phyloP scores from a whole-genome alignment of 306 rosid species.

The Medicago lupulina region DNA sequence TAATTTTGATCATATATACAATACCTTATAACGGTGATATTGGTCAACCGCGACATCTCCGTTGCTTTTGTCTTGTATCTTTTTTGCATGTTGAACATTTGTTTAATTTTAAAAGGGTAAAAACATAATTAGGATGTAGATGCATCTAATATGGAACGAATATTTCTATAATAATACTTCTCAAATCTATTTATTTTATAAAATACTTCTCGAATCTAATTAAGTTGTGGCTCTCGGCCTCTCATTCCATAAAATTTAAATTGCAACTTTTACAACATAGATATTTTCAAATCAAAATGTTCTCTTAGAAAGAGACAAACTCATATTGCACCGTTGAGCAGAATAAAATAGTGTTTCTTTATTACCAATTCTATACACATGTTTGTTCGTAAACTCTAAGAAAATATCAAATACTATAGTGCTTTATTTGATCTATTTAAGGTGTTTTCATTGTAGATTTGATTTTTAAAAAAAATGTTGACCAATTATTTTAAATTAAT shows the following conservation, averaged over 20 bases:
- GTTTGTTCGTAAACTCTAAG: no score
- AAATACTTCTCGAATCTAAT: no score
- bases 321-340: neutral
- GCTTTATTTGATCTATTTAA: no score
- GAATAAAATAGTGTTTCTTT: neutral
- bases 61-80: slow-evolving; percentile 49
- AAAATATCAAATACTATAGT: no score
- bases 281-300: neutral
- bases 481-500: no score
- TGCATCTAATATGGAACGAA: no score
- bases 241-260: neutral
- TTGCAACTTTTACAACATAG: neutral
- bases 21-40: slow-evolving; percentile 59
- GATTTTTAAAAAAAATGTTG: no score
- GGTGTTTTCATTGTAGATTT: neutral
- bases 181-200: no score
- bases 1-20: neutral
- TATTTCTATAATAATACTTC: no score
- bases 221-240: no score
- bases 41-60: slow-evolving; percentile 54
- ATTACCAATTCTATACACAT: neutral
- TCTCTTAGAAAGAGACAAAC: neutral
- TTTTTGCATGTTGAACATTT: slow-evolving; percentile 43
- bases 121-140: neutral
- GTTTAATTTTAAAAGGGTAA: neutral